These are phyloP conservation scores for Xerocomus brunneocitrinus DNA, from an alignment of 768 basidiomycete genomes.

Conservation along the genomic window DNA sequence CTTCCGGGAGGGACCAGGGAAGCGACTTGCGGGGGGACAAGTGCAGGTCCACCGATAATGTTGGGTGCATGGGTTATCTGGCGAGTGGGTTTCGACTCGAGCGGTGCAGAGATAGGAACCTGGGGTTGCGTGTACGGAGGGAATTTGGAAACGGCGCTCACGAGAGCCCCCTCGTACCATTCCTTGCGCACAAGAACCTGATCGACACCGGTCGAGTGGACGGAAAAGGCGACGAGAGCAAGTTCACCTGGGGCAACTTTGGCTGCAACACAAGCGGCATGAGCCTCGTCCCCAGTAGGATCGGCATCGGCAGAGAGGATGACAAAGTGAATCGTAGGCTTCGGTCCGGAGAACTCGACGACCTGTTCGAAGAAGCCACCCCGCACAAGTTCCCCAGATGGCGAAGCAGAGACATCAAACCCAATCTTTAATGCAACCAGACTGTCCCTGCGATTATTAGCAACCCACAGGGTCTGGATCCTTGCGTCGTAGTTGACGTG, in stretches of 20 bases:
- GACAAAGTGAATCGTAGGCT: slow-evolving; percentile 85
- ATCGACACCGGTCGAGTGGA: slow-evolving; percentile 87
- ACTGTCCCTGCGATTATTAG: slow-evolving; percentile 80
- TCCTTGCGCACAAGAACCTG: slow-evolving; percentile 83
- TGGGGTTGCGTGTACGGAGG: slow-evolving; percentile 43
- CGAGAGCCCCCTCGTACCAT: slow-evolving; percentile 72
- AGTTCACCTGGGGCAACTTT: slow-evolving; percentile 73
- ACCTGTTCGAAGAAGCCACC: slow-evolving; percentile 75
- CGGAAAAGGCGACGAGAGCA: slow-evolving; percentile 80
- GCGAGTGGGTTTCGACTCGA: slow-evolving; percentile 24
- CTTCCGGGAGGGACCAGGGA: slow-evolving; percentile 38
- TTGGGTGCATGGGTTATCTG: slow-evolving; percentile 28
- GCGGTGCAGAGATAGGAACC: slow-evolving; percentile 15
- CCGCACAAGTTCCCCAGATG: slow-evolving; percentile 57
- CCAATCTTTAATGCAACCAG: slow-evolving; percentile 76
- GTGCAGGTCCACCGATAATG: slow-evolving; percentile 20
- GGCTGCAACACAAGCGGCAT: slow-evolving; percentile 79
- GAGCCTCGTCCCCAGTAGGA: slow-evolving; percentile 76
- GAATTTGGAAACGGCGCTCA: slow-evolving; percentile 54
- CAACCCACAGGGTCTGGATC: slow-evolving; percentile 85
- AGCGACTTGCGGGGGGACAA: slow-evolving; percentile 13
- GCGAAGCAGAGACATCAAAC: slow-evolving; percentile 53
- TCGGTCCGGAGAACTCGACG: slow-evolving; percentile 77
- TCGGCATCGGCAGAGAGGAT: slow-evolving; percentile 83
- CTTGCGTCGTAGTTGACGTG: slow-evolving; percentile 81